Conservation (phyloP, 371 early-diverging fungal species). For the Paramicrosporidium saccamoebae region DNA sequence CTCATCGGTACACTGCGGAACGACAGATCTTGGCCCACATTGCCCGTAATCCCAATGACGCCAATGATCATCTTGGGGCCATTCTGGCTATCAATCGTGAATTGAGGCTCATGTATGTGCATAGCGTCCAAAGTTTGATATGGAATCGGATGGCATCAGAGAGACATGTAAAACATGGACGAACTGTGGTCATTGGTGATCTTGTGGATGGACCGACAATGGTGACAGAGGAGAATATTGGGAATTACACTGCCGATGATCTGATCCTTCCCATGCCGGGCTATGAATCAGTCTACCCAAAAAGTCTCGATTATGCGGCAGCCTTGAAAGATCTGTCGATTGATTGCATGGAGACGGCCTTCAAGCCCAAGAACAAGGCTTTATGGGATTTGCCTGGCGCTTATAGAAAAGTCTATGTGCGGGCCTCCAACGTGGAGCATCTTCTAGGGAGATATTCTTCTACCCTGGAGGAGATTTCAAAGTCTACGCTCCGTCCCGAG, state of each 20-base stretch:
- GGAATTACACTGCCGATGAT: constrained; percentile 32
- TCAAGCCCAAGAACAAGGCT: constrained; percentile 2
- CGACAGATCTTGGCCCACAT: constrained; percentile 17
- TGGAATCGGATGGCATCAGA: constrained; percentile 71
- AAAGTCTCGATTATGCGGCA: constrained; percentile 5
- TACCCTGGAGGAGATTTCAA: not conserved
- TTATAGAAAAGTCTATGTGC: too few species aligned
- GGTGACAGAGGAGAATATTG: constrained; percentile 23
- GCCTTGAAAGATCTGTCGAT: not conserved
- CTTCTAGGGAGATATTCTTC: not conserved
- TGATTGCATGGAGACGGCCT: constrained; percentile 2
- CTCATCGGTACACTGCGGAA: constrained; percentile 32
- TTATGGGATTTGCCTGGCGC: too few species aligned
- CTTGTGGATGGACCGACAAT: constrained; percentile 1
- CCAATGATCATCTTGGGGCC: constrained; percentile 17
- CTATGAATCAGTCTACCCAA: constrained; percentile 30
- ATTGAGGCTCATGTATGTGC: constrained; percentile 64
- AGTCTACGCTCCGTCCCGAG: constrained; percentile 4
- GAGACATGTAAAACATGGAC: constrained; percentile 8
- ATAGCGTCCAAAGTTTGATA: constrained; percentile 81
- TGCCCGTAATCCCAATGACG: constrained; percentile 6
- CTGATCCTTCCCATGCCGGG: constrained; percentile 78
- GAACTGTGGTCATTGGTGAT: constrained; percentile 2
- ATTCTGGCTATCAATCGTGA: constrained; percentile 41
- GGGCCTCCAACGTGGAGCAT: too few species aligned